Evolutionary conservation across 2,329 filamentous ascomycete species (phyloP).

Genomic region (Pestalotiopsis fici): DNA sequence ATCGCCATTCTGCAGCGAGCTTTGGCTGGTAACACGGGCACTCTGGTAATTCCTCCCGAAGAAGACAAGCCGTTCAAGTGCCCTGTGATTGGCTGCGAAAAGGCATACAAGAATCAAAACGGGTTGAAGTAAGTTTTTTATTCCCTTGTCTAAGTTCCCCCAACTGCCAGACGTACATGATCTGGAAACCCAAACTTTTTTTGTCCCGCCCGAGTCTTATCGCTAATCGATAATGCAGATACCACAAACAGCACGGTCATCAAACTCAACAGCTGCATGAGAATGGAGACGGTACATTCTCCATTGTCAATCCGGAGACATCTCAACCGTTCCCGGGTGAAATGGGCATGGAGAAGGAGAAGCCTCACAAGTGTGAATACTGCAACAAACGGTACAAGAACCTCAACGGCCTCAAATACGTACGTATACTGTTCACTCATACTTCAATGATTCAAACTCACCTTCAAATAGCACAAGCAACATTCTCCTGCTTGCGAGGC

Average conservation of each 20-base stretch:
- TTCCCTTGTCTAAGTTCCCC: slow-evolving; percentile 9
- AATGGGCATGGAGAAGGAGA: slow-evolving; percentile 99
- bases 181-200: background rate
- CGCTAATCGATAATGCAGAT: slow-evolving; percentile 44
- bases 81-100: slow-evolving; percentile 96
- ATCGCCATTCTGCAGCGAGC: slow-evolving; percentile 52
- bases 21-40: slow-evolving; percentile 43
- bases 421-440: slow-evolving; percentile 39
- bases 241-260: slow-evolving; percentile 83
- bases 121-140: slow-evolving; percentile 83
- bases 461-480: slow-evolving; percentile 61
- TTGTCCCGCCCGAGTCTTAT: background rate
- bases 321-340: slow-evolving; percentile 93
- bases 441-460: background rate
- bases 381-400: slow-evolving; percentile 99
- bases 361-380: slow-evolving; percentile 95
- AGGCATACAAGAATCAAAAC: slow-evolving; percentile 99
- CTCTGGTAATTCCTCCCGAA: slow-evolving; percentile 71
- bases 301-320: slow-evolving; percentile 95
- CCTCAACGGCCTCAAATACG: slow-evolving; percentile 95
- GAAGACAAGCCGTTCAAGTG: slow-evolving; percentile 98
- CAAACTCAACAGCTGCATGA: slow-evolving; percentile 96
- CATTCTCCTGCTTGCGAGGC: slow-evolving; percentile 90
- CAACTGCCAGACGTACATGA: background rate
- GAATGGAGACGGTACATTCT: slow-evolving; percentile 95